Evolutionary conservation across 441 rosid species (phyloP).

Genomic region (Populus hybrid): DNA sequence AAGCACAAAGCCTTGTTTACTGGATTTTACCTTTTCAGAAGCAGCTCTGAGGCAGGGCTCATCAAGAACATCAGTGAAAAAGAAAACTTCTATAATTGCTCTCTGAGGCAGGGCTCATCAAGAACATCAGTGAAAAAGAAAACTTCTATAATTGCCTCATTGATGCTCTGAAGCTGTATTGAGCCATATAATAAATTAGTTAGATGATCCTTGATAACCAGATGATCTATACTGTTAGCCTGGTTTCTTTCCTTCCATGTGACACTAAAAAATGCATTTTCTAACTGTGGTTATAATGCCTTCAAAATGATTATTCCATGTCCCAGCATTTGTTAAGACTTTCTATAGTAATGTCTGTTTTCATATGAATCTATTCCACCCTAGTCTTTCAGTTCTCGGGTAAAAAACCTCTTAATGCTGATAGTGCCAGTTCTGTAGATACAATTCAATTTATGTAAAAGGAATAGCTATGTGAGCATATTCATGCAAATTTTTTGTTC

Average conservation of each 20-base stretch:
- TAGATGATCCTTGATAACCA: background rate
- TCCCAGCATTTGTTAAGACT: background rate
- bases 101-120: no score
- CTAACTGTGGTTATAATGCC: background rate
- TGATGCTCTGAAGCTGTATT: background rate
- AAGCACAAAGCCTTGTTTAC: no score
- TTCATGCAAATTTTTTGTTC: background rate
- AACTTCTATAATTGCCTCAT: no score
- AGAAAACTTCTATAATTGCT: no score
- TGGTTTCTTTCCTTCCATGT: background rate
- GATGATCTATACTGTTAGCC: background rate
- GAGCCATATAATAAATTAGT: background rate
- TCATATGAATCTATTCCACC: background rate
- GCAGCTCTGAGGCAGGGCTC: no score
- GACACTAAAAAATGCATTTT: background rate
- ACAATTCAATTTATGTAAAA: background rate
- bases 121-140: no score
- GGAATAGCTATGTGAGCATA: background rate
- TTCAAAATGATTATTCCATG: background rate
- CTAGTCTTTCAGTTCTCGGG: conserved; percentile 7
- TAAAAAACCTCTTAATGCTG: background rate
- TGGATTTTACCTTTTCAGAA: no score
- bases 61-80: no score
- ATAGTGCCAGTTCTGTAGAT: background rate
- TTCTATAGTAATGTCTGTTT: background rate